Evolutionary conservation across 345 rosid genomes (phyloP), one percentile per base, ranked within the genome.

Genomic region (Boechera stricta): DNA sequence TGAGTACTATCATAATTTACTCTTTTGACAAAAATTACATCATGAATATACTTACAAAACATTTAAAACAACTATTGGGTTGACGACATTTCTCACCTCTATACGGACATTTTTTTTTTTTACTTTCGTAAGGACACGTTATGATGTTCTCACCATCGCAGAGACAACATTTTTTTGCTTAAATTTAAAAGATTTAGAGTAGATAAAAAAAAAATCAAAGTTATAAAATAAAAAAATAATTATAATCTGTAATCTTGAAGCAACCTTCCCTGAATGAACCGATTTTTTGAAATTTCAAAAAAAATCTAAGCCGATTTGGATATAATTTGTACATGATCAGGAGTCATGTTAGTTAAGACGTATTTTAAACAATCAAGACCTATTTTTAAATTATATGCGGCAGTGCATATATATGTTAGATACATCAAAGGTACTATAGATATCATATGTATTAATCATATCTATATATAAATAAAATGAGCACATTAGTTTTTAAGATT

Each of bases 1-100:
- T 71, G 77, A 77, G 39, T 31, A 77, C 77, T 71, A 64, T 71
- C 44, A 63, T 44, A 77, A 69, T 69, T 31, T 60, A 76, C 64
- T 61, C 9, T 5, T 53, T 76, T 76, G 79, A 69, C 64, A 69
- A 61, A 61, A 41, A 32, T 32, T 67, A 60, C 69, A 76, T 68
- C 56, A 68, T 39, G 26, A 24, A 38, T 67, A 49, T 63, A 70
- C 61, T 58, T 67, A 10, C 49, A 56, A 74, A 55, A 8, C 29
- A 16, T 2, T 36, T 21, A 6, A 33, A 4, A 41, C 10, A 67
- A 52, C 8, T 9, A 39, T 29, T 6, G 9, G 45, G 35, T 75
- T 76, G 69, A 68, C 31, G 21, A 61, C 33, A 53, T 76, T n/a
- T 33, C 57, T 61, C 21, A 69, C 7, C 55, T 32, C 57, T 21